phyloP scores from a whole-genome alignment of 805 yeast genomes.

The Suhomyces faveliae region DNA sequence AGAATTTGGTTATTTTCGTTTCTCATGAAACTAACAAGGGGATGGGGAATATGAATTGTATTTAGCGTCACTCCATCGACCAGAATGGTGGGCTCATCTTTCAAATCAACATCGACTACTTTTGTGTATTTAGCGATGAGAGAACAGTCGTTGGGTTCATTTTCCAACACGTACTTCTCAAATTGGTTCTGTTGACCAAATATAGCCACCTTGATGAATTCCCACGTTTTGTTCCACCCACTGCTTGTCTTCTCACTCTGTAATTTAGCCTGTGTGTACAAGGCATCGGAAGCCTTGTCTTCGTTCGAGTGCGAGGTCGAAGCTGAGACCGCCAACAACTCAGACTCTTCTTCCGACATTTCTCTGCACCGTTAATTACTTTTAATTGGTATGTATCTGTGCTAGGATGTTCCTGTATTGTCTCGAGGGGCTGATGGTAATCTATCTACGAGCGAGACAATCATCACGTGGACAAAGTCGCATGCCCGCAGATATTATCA shows the following conservation, averaged over 20 bases:
- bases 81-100: conserved; percentile 15
- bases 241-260: conserved; percentile 21
- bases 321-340: conserved; percentile 4
- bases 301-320: conserved; percentile 1
- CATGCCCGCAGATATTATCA: not conserved
- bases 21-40: conserved; percentile 27
- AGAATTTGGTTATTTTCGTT: conserved; percentile 23
- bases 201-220: conserved; percentile 26
- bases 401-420: not conserved
- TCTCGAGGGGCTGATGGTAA: not conserved
- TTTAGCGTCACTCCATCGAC: conserved; percentile 37
- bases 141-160: conserved; percentile 57
- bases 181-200: conserved; percentile 30
- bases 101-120: conserved; percentile 38
- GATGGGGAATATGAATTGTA: conserved; percentile 51
- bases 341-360: conserved; percentile 4
- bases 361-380: not conserved
- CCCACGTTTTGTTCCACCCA: conserved; percentile 19
- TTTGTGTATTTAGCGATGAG: conserved; percentile 48
- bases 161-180: conserved; percentile 38
- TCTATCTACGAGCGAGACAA: not conserved
- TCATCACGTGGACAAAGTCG: not conserved
- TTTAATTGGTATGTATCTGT: not conserved
- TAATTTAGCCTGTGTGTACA: not conserved
- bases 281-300: conserved; percentile 1